Evolutionary conservation across 805 yeast species (phyloP), one percentile per base, ranked within the genome.

Genomic region (Tetrapisispora phaffii): DNA sequence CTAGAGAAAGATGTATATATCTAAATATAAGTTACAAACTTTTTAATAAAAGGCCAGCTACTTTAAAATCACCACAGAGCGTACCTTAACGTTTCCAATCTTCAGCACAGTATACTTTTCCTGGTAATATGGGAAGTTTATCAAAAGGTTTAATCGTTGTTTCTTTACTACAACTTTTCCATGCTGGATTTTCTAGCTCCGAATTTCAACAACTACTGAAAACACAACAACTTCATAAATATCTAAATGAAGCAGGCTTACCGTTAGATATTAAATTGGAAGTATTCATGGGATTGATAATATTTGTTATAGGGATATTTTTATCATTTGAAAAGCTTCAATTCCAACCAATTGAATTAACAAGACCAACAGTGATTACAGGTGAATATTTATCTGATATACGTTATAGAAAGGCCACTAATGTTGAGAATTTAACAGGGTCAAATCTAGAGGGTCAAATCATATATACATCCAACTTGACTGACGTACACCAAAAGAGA

Each of bases 141-240:
- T 48, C 57, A 1, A 52, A 48, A 28, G 22, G 46, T 12, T 33
- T 57, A 15, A 40, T 49, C 13, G 15, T 34, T 2, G 29, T 56
- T n/a, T 48, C 60, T 7, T 29, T 52, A 4, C 22, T 53, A 19
- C 52, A 49, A 23, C 41, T 60, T 4, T 28, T 56, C 2, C 68
- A 64, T 47, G 50, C 67, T 7, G 67, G 60, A 1, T 61, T 58
- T 42, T 60, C 66, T 9, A 60, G 65, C 21, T 60, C 59, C 45
- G 66, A 63, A 45, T 64, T 57, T 42, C 56, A 59, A 41, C 60
- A 55, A 37, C 39, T 60, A 19, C n/a, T 54, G 26, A 55, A 48
- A 34, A 32, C 49, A 4, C 39, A 50, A 10, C 49, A 47, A 3
- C 35, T 44, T 35, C n/a, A 47, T 2, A 20, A 41, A 15, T 20